A percentile compares a stretch with the other conserved stretches of the same genome.
Evolutionary conservation across 2,329 filamentous ascomycete species (phyloP).

Genomic region (Shiraia sp.): DNA sequence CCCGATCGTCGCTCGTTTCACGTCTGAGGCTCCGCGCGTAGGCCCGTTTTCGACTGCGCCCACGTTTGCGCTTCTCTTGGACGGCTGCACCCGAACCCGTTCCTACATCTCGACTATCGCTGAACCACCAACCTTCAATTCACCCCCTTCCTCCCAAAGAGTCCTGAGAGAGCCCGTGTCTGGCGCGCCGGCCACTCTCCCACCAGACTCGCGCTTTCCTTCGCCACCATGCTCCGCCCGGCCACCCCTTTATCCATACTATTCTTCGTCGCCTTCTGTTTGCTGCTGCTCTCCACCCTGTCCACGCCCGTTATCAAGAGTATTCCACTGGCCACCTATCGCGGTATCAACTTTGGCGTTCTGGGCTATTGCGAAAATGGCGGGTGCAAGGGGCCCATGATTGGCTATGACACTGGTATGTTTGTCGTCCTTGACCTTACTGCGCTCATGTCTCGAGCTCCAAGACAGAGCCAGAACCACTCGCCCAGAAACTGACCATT

Average conservation of each 20-base stretch:
- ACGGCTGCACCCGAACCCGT: slow-evolving; percentile 8
- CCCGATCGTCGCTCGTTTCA: slow-evolving; percentile 38
- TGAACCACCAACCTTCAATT: slow-evolving; percentile 3
- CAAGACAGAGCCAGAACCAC: background rate
- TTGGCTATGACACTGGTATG: slow-evolving; percentile 86
- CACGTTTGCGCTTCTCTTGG: slow-evolving; percentile 11
- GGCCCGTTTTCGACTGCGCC: slow-evolving; percentile 25
- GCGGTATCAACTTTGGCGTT: slow-evolving; percentile 82
- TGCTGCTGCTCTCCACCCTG: slow-evolving; percentile 85
- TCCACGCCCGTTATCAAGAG: slow-evolving; percentile 85
- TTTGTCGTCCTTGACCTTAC: too few relatives aligned
- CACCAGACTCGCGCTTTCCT: slow-evolving; percentile 19
- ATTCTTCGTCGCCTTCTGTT: slow-evolving; percentile 80
- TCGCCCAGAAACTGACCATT: slow-evolving; percentile 15
- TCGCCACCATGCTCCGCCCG: slow-evolving; percentile 76
- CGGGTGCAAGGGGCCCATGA: slow-evolving; percentile 70
- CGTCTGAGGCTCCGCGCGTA: slow-evolving; percentile 25
- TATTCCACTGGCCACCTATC: slow-evolving; percentile 80
- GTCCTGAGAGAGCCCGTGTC: slow-evolving; percentile 33
- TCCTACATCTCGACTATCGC: slow-evolving; percentile 10
- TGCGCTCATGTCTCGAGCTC: slow-evolving; percentile 21
- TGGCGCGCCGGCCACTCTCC: slow-evolving; percentile 32
- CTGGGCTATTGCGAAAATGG: slow-evolving; percentile 79
- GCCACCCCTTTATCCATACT: slow-evolving; percentile 88
- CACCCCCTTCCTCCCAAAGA: slow-evolving; percentile 10